A percentile compares a stretch with the other conserved stretches of the same genome.
These are phyloP conservation scores for Verticillium isaacii DNA, from an alignment of 2,329 filamentous ascomycete genomes.

Conservation along the genomic window DNA sequence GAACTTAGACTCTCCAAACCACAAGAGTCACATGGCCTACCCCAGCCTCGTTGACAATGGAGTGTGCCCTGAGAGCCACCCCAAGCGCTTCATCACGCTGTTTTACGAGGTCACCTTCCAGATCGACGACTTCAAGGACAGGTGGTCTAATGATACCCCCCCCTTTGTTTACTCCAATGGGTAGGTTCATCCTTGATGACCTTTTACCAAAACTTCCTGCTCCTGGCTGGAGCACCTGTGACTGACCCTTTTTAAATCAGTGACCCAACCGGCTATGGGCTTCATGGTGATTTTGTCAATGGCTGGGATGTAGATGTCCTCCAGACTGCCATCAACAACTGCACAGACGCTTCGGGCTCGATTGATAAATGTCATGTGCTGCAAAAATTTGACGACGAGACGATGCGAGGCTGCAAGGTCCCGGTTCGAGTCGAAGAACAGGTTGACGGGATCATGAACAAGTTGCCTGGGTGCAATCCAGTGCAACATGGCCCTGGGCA, in stretches of 20 bases:
- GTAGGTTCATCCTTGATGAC: slow-evolving; percentile 6
- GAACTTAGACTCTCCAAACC: slow-evolving; percentile 48
- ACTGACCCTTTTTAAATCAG: neutral
- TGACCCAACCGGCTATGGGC: slow-evolving; percentile 6
- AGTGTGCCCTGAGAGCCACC: slow-evolving; percentile 11
- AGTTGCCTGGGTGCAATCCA: slow-evolving; percentile 52
- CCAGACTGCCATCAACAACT: slow-evolving; percentile 57
- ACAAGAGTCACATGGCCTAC: slow-evolving; percentile 53
- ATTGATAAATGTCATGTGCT: slow-evolving; percentile 60
- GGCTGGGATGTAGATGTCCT: slow-evolving; percentile 1
- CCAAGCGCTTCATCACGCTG: slow-evolving; percentile 10
- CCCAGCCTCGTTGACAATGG: slow-evolving; percentile 24
- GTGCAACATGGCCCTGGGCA: slow-evolving; percentile 25
- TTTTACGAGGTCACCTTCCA: slow-evolving; percentile 12
- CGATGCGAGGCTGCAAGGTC: slow-evolving; percentile 44
- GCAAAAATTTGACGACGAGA: slow-evolving; percentile 31
- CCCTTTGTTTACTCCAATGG: slow-evolving; percentile 51
- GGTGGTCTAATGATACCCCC: slow-evolving; percentile 11
- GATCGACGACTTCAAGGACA: slow-evolving; percentile 14
- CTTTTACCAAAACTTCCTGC: neutral
- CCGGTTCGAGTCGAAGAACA: slow-evolving; percentile 39
- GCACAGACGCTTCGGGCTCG: slow-evolving; percentile 52
- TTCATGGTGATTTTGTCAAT: slow-evolving; percentile 11
- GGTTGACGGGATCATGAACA: slow-evolving; percentile 35
- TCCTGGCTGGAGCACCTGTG: neutral